phyloP scores from a whole-genome alignment of 257 asterid species.

The Datura wrightii region DNA sequence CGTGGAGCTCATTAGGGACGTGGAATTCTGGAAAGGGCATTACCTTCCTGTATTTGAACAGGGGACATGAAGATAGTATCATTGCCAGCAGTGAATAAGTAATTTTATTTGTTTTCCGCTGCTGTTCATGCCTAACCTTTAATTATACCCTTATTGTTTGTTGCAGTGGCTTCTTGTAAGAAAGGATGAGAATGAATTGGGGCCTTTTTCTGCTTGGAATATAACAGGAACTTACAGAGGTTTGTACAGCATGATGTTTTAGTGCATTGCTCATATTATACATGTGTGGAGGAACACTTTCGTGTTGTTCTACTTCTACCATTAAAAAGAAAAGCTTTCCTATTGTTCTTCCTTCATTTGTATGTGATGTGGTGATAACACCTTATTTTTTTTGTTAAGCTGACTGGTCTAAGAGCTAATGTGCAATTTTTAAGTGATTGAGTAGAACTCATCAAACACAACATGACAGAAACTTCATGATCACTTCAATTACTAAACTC shows the following conservation, averaged over 20 bases:
- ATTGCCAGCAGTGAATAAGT: background rate
- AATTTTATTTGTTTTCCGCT: background rate
- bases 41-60: constrained; percentile 5
- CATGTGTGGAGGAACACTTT: background rate
- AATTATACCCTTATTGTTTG: constrained; percentile 37
- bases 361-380: constrained; percentile 2
- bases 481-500: background rate
- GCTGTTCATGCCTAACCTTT: background rate
- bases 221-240: constrained; percentile 98
- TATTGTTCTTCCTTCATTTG: background rate
- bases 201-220: constrained; percentile 93
- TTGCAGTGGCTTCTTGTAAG: constrained; percentile 87
- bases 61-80: background rate
- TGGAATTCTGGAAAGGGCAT: background rate
- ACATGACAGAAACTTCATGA: background rate
- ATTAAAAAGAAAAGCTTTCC: background rate
- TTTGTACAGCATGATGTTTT: constrained; percentile 38
- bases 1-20: background rate
- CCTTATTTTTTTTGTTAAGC: background rate
- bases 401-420: background rate
- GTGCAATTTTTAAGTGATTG: background rate
- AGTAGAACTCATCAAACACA: constrained; percentile 16
- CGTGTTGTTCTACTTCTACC: background rate
- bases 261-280: background rate
- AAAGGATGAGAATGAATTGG: constrained; percentile 79